Conservation (phyloP, 176 grass and related monocot genomes). For the Cenchrus purpureus region DNA sequence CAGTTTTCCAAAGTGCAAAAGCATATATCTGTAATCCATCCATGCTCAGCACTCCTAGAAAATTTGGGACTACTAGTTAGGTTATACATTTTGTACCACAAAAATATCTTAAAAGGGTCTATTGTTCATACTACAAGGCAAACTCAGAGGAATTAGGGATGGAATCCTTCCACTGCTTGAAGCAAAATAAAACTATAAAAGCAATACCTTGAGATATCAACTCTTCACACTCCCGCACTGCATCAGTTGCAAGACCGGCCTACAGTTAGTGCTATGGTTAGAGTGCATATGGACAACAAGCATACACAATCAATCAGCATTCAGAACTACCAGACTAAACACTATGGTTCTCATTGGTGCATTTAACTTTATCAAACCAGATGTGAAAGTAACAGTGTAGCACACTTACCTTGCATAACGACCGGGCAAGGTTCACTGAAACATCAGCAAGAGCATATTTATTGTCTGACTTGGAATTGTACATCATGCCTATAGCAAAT, state of each 20-base stretch:
- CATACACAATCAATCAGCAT: conserved; percentile 18
- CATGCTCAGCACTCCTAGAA: conserved; percentile 63
- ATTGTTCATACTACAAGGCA: conserved; percentile 11
- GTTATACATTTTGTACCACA: conserved; percentile 14
- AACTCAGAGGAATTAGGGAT: conserved; percentile 31
- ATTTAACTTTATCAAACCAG: conserved; percentile 32
- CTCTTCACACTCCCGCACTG: conserved; percentile 67
- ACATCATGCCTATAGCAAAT: conserved; percentile 56
- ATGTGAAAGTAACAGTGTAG: neutral
- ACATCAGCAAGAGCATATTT: conserved; percentile 58
- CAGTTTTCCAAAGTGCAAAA: conserved; percentile 90
- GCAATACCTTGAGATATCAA: conserved; percentile 78
- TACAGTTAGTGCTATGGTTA: conserved; percentile 44
- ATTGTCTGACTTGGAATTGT: conserved; percentile 57
- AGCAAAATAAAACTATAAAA: conserved; percentile 9
- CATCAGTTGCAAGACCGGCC: conserved; percentile 80
- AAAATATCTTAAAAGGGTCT: conserved; percentile 31
- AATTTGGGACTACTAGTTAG: conserved; percentile 46
- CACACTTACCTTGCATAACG: conserved; percentile 77
- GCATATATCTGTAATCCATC: conserved; percentile 94
- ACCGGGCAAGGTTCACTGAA: conserved; percentile 89
- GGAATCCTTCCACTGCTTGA: conserved; percentile 7
- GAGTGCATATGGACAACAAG: conserved; percentile 32
- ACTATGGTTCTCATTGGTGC: conserved; percentile 19
- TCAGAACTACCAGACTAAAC: conserved; percentile 27